Evolutionary conservation across 192 early-diverging fungal species (phyloP), one percentile per base, ranked within the genome.

Genomic region (Funneliformis geosporum): DNA sequence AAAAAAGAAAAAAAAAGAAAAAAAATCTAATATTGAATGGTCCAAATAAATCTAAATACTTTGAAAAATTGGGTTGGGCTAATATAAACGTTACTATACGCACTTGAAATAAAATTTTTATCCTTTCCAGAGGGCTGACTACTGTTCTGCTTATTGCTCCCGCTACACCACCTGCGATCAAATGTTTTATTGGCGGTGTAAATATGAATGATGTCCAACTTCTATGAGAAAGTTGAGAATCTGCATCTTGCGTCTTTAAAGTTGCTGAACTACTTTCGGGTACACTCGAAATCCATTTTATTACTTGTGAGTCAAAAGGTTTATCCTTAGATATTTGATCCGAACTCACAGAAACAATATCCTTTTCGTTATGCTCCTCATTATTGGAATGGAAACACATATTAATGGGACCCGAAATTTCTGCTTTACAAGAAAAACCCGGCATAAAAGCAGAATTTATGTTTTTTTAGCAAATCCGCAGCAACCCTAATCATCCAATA

Each of bases 61-160:
- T 14, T 14, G 16, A 47, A 47, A 47, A 47, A 47, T 10, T 8
- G 46, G 46, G 12, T 47, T 47, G 10, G 16, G 16, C 44, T 47
- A 47, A 47, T 47, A 47, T 47, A 47, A 47, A 47, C 8, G 46
- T 47, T 16, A 47, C 16, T 55, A 55, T 55, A 55, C 47, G 79
- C 84, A 90, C 91, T 89, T 95, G 93, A 83, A 95, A 95, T 69
- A 95, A 84, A 79, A 95, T 95, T 85, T 95, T 95, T 90, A 93
- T 95, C 70, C 93, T 88, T 82, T 95, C 93, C 44, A 95, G 82
- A 55, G 93, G 93, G 80, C 91, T 93, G 66, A 95, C 93, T 8
- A 90, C 92, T 1, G 93, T 95, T 59, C 93, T 88, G 79, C 92
- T 93, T 42, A 93, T 90, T 0, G 92, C 93, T 47, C 93, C 93